phyloP scores from a whole-genome alignment of 2,329 filamentous ascomycete species.

The Penicillium brasilianum region DNA sequence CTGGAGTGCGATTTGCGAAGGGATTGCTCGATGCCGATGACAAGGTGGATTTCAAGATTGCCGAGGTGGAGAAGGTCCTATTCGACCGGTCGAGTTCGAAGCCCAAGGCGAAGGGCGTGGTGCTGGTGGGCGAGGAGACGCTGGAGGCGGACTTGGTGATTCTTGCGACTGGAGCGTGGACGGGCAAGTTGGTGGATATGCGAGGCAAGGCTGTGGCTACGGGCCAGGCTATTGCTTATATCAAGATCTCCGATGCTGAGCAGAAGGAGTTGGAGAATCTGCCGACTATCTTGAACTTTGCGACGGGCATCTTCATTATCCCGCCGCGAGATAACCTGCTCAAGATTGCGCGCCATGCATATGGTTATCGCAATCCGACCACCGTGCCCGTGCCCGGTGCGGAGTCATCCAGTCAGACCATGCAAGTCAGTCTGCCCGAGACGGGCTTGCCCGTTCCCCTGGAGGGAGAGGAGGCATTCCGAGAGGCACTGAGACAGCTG shows the following conservation, averaged over 20 bases:
- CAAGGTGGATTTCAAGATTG: constrained; percentile 43
- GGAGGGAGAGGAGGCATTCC: constrained; percentile 67
- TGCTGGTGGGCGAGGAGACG: constrained; percentile 54
- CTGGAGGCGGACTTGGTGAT: constrained; percentile 74
- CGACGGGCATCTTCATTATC: constrained; percentile 60
- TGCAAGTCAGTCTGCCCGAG: constrained; percentile 48
- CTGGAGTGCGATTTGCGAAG: constrained; percentile 47
- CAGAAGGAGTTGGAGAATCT: constrained; percentile 66
- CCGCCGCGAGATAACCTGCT: constrained; percentile 61
- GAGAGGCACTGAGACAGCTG: constrained; percentile 64
- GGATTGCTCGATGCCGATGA: constrained; percentile 42
- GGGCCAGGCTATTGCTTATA: constrained; percentile 79
- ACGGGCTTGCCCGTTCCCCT: constrained; percentile 45
- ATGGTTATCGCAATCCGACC: constrained; percentile 63
- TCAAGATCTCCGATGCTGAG: constrained; percentile 74
- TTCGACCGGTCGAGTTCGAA: constrained; percentile 29
- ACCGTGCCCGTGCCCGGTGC: constrained; percentile 36
- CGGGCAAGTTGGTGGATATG: constrained; percentile 75
- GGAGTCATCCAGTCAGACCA: constrained; percentile 27
- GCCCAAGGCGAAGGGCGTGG: constrained; percentile 58
- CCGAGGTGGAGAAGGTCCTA: constrained; percentile 44
- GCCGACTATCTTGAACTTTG: constrained; percentile 64
- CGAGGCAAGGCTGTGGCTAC: constrained; percentile 77
- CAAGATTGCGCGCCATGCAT: constrained; percentile 72
- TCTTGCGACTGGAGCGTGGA: constrained; percentile 88